These are phyloP conservation scores for Penicillium steckii DNA, from an alignment of 495 filamentous ascomycete genomes.

Conservation along the genomic window DNA sequence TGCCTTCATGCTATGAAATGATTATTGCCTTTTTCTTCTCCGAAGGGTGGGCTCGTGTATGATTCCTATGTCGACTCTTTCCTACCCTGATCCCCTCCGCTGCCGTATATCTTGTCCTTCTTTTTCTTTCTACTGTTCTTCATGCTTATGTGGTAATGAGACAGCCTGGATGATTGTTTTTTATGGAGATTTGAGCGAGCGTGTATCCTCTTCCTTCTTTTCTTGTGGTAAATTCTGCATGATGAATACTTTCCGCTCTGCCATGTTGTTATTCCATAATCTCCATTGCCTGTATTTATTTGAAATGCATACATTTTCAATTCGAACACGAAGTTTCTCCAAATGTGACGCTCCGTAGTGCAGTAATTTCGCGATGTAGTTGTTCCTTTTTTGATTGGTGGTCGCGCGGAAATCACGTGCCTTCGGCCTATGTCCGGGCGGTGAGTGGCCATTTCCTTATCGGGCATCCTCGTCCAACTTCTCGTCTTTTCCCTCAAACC, in stretches of 20 bases:
- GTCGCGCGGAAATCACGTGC: no score
- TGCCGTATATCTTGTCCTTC: slow-evolving; percentile 11
- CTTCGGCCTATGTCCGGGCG: neutral
- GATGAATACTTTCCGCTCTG: slow-evolving; percentile 12
- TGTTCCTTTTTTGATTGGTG: no score
- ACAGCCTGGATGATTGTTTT: slow-evolving; percentile 15
- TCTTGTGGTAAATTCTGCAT: slow-evolving; percentile 23
- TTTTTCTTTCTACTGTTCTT: slow-evolving; percentile 5
- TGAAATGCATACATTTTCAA: slow-evolving; percentile 21
- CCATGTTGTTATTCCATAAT: slow-evolving; percentile 14
- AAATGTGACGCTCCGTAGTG: no score
- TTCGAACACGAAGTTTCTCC: neutral
- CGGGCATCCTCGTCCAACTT: slow-evolving; percentile 1
- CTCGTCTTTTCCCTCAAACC: neutral
- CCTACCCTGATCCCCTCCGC: slow-evolving; percentile 1
- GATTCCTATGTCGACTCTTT: slow-evolving; percentile 17
- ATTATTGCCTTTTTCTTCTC: slow-evolving; percentile 10
- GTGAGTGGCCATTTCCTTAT: slow-evolving; percentile 11
- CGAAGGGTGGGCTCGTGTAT: slow-evolving; percentile 20
- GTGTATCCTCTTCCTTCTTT: slow-evolving; percentile 21
- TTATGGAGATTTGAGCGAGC: slow-evolving; percentile 31
- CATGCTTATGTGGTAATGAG: slow-evolving; percentile 27
- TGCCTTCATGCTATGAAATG: slow-evolving; percentile 3
- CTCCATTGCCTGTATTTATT: slow-evolving; percentile 25
- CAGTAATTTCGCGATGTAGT: no score